Conservation (phyloP, 768 basidiomycete genomes). For the Leccinum barrowsii region DNA sequence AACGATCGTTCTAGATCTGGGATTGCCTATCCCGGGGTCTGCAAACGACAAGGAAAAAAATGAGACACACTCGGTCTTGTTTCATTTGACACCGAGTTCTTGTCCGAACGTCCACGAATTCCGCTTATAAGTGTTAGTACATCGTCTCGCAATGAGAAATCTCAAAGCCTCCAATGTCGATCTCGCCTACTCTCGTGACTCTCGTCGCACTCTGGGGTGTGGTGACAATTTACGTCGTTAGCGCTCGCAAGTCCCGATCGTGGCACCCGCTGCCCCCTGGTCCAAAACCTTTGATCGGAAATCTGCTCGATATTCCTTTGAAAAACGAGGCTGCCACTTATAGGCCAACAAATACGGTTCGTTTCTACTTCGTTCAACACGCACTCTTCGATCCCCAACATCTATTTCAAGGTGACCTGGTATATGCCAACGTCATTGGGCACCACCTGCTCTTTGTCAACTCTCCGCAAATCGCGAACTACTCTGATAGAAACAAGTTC, state of each 20-base stretch:
- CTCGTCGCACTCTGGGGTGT: conserved; percentile 23
- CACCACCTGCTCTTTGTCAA: conserved; percentile 48
- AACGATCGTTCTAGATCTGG: background rate
- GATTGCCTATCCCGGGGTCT: background rate
- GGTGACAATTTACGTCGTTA: conserved; percentile 17
- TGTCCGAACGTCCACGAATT: conserved; percentile 1
- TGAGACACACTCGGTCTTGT: conserved; percentile 14
- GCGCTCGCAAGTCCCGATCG: conserved; percentile 9
- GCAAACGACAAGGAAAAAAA: conserved; percentile 6
- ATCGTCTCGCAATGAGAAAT: conserved; percentile 2
- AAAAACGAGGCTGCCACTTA: conserved; percentile 40
- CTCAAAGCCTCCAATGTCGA: conserved; percentile 10
- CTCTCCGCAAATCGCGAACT: conserved; percentile 46
- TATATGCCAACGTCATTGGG: conserved; percentile 50
- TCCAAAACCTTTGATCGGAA: conserved; percentile 50
- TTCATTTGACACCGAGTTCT: background rate
- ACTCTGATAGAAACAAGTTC: conserved; percentile 48
- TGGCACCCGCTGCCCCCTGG: conserved; percentile 49
- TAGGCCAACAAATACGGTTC: conserved; percentile 37
- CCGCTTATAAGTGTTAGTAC: conserved; percentile 13
- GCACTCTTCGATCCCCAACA: background rate
- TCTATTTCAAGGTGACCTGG: conserved; percentile 41
- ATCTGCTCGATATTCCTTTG: conserved; percentile 45
- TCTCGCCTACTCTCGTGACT: conserved; percentile 10
- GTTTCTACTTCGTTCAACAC: background rate